Base-by-base conservation (phyloP, 2,329 filamentous ascomycete genomes). In the Venturia effusa region DNA sequence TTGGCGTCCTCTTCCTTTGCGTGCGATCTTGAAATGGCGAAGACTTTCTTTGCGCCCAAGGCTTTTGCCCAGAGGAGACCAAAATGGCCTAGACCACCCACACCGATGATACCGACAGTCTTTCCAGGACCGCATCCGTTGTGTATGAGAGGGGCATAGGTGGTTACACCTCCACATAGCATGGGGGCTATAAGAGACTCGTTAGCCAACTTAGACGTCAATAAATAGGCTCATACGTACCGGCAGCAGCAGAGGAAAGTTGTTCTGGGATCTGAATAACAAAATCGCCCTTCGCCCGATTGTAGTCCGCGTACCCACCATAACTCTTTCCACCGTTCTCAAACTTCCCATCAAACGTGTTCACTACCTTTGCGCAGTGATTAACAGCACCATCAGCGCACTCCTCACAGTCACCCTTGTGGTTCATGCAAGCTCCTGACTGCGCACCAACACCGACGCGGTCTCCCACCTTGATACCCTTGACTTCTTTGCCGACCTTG, bases 121-220 rank as follows among this genome's bases (percentile, higher is more conserved):
- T 87, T 88, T 3, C 87, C 88, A 0, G 85, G 84, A 0, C 89
- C 89, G 40, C 84, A 81, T 1, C 83, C 84, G 41, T 88, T 85
- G 34, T 86, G 81, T 61, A 81, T 81, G 19, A 94, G 75, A 0
- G 90, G 89, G 4, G 83, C 82, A 71, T 83, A 94, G 0, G 87
- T 82, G 0, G 90, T 94, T 62, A 93, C 81, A 1, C 90, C 90
- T 1, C 85, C 90, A 71, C 90, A 93, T 34, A 93, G 80, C 78
- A 94, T 85, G 0, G 89, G 89, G 1, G 88, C 83, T 1, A 82
- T 88, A 45, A 17, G 8, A 17, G n/a, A 11, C 3, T 2, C 8
- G 43, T 45, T 60, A 86, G 76, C 27, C 72, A 72, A 65, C n/a
- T 17, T 24, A n/a, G 17, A n/a, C 2, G n/a, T 10, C 43, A 2